Evolutionary conservation across 2,329 filamentous ascomycete species (phyloP).

Genomic region (Cladorrhinum sp.): DNA sequence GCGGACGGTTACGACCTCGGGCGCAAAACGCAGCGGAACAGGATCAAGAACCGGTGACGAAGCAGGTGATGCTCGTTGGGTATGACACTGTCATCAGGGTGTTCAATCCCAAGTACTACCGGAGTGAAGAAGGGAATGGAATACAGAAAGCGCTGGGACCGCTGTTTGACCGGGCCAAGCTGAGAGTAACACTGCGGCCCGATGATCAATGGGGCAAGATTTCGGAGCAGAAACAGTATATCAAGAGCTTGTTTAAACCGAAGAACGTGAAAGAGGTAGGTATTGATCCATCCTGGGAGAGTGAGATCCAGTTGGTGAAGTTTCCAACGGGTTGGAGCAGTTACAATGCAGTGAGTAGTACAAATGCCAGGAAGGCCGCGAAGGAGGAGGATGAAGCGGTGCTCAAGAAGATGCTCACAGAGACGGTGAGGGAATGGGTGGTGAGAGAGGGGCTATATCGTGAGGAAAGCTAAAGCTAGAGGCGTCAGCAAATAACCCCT

Average conservation of each 20-base stretch:
- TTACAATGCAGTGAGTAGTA: slow-evolving; percentile 51
- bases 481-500: background rate
- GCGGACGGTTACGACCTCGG: background rate
- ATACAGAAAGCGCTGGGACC: slow-evolving; percentile 56
- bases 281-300: slow-evolving; percentile 56
- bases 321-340: slow-evolving; percentile 40
- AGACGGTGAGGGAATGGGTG: slow-evolving; percentile 57
- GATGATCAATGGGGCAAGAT: slow-evolving; percentile 58
- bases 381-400: slow-evolving; percentile 43
- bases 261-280: slow-evolving; percentile 49
- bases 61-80: slow-evolving; percentile 68
- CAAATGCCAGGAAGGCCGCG: slow-evolving; percentile 59
- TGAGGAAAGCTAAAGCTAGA: slow-evolving; percentile 8
- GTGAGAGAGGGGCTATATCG: slow-evolving; percentile 54
- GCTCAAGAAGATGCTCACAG: slow-evolving; percentile 54
- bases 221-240: slow-evolving; percentile 52
- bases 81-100: slow-evolving; percentile 75
- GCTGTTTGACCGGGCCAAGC: slow-evolving; percentile 59
- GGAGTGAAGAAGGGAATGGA: background rate
- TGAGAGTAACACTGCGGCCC: slow-evolving; percentile 63
- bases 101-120: slow-evolving; percentile 70
- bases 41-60: slow-evolving; percentile 23
- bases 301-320: slow-evolving; percentile 57
- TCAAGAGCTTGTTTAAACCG: slow-evolving; percentile 47
- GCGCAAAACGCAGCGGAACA: background rate